Base-by-base conservation (phyloP, 2,329 filamentous ascomycete species). In the Thermoascus crustaceus region DNA sequence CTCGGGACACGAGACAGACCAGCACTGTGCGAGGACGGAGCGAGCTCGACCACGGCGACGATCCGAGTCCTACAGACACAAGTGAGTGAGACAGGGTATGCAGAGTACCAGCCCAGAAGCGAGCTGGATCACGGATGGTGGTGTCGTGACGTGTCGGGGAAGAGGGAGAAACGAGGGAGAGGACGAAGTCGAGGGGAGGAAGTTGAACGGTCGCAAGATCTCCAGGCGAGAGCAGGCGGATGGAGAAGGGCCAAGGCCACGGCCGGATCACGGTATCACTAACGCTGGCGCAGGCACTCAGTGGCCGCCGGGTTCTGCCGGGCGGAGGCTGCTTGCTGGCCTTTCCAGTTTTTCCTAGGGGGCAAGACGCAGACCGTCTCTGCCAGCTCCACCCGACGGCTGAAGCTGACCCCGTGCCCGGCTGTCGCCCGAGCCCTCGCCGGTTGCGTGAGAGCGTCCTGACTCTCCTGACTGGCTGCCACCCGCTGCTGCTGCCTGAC, bases 1-100 rank as follows among this genome's bases (percentile, higher is more conserved):
- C 45, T 41, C 47, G 50, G 40, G 48, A 48, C 27, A 51, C 48
- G 44, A 43, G 48, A 49, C 4, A 52, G 53, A 56, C 55, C 55
- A 56, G 55, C 52, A 46, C 44, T 38, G 45, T 42, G 49, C 53
- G 51, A 49, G 53, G 50, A 52, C 50, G 52, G 49, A 47, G 51
- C 9, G 53, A 58, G 45, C 44, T 52, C 44, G 45, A 48, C 49
- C 48, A 52, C 48, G 46, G 25, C 14, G 24, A 10, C 14, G 6
- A 13, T 26, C 3, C n/a, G n/a, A n/a, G n/a, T n/a, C n/a, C n/a
- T n/a, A n/a, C n/a, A n/a, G 24, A 7, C 14, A 10, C 10, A 26
- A 26, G n/a, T 26, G n/a, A 13, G 25, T n/a, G 25, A 10, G 26
- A 14, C 13, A 16, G n/a, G 5, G 26, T 26, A 4, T n/a, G n/a